phyloP scores from a whole-genome alignment of 2,329 filamentous ascomycete species.

The Fusarium sp. region DNA sequence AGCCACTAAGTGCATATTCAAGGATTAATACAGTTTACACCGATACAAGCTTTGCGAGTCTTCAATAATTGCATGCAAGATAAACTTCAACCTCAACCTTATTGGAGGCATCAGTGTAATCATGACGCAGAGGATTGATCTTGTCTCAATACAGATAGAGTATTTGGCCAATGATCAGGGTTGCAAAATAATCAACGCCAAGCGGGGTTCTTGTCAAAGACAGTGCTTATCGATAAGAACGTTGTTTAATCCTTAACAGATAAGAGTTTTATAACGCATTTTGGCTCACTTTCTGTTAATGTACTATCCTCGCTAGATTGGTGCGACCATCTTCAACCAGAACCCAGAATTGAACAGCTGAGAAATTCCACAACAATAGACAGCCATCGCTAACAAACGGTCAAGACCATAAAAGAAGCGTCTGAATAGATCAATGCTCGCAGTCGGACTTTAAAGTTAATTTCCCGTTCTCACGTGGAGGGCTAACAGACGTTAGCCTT shows the following conservation, averaged over 20 bases:
- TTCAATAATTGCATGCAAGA: not conserved
- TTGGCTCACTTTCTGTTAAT: fast-evolving
- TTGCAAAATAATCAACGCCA: not conserved
- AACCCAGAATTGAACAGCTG: not conserved
- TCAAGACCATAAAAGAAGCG: not conserved
- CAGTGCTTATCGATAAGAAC: not conserved
- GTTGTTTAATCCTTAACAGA: not conserved
- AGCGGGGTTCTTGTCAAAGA: not conserved
- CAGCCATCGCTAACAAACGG: not conserved
- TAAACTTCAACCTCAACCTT: not conserved
- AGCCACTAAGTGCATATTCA: slow-evolving; percentile 7
- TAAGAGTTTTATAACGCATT: fast-evolving
- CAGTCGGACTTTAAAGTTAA: not conserved
- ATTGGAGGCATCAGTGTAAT: not conserved
- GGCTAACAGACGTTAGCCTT: not conserved
- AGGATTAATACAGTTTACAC: not conserved
- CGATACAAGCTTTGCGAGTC: slow-evolving; percentile 1
- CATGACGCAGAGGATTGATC: slow-evolving; percentile 13
- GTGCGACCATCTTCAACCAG: too few relatives aligned
- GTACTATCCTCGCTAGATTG: not conserved
- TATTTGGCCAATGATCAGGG: not conserved
- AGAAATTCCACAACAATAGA: not conserved
- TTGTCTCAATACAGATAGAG: not conserved
- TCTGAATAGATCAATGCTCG: not conserved
- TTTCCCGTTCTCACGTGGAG: not conserved